Base-by-base conservation (phyloP, 139 green algal species). In the Tetraselmis striata region DNA sequence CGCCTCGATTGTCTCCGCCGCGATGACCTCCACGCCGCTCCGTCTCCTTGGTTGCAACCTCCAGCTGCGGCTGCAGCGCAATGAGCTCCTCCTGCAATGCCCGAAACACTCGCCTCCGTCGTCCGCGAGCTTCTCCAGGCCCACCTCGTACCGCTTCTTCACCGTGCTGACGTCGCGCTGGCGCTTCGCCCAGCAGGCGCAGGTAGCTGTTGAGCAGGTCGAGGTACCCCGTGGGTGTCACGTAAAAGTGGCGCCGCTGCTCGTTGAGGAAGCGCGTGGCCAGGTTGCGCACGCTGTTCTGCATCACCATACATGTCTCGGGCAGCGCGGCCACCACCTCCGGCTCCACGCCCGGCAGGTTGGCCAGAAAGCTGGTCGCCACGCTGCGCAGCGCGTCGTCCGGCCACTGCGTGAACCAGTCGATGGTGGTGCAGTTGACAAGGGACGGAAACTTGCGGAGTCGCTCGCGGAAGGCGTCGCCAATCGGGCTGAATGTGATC, bases 351-450 rank as follows among this genome's bases (percentile, higher is more conserved):
- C 81, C 79, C 59, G 88, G 76, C 77, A 95, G 89, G 86, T 95
- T 89, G 18, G 45, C 5, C 5, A 67, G 18, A 67, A 67, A 67
- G 5, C 1, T 87, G 78, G 59, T 79, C 11, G 87, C 85, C 18
- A 92, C 89, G 29, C 83, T 79, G 2, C 32, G 23, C 22, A 92
- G 80, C 27, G 88, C 88, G 26, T 91, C 85, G 22, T 79, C 11
- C n/a, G 85, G 87, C 89, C 85, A 89, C 1, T 24, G 76, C 2
- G 78, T 83, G 83, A 90, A 94, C 90, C 92, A 95, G 89, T 95
- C 90, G 78, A 95, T 93, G 24, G 91, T 95, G 76, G 84, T 91
- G 88, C 92, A 95, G 85, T 93, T 95, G 83, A 95, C 90, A 0
- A 95, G 89, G 2, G 91, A 92, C 2, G 92, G 92, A 86, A 94